Percentiles rank a stretch among this genome's conserved stretches.
phyloP scores from a whole-genome alignment of 2,329 filamentous ascomycete species.

The Sporothrix luriei region DNA sequence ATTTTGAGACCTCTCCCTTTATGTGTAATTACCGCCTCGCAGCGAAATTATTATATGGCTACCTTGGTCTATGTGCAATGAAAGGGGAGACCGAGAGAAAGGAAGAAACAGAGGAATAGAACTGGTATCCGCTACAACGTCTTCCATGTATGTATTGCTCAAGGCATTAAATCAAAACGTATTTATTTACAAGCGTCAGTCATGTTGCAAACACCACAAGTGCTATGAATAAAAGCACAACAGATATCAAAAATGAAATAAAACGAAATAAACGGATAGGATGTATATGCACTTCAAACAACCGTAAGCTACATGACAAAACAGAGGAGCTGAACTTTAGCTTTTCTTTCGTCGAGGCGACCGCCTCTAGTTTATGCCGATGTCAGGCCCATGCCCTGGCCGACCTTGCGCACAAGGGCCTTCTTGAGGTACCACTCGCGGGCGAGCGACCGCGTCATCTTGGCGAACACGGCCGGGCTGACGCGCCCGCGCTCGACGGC shows the following conservation, averaged over 20 bases:
- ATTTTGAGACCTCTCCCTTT: neutral
- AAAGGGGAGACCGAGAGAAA: neutral
- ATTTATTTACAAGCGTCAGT: neutral
- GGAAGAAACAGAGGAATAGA: neutral
- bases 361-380: neutral
- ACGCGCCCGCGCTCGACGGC: conserved; percentile 74
- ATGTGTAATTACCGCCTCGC: no score
- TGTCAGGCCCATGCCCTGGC: conserved; percentile 69
- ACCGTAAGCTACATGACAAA: neutral
- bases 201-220: neutral
- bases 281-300: neutral
- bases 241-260: neutral
- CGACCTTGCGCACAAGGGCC: conserved; percentile 76
- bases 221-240: neutral
- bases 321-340: neutral
- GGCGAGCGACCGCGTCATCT: conserved; percentile 72
- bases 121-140: neutral
- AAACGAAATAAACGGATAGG: neutral
- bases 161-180: neutral
- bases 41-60: neutral
- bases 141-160: neutral
- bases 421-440: conserved; percentile 84
- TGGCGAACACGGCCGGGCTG: conserved; percentile 72
- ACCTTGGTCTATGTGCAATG: neutral
- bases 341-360: neutral